A percentile compares a stretch with the other conserved stretches of the same genome.
Conservation (phyloP, 129 eudicot genomes). For the Helianthus tuberosus region DNA sequence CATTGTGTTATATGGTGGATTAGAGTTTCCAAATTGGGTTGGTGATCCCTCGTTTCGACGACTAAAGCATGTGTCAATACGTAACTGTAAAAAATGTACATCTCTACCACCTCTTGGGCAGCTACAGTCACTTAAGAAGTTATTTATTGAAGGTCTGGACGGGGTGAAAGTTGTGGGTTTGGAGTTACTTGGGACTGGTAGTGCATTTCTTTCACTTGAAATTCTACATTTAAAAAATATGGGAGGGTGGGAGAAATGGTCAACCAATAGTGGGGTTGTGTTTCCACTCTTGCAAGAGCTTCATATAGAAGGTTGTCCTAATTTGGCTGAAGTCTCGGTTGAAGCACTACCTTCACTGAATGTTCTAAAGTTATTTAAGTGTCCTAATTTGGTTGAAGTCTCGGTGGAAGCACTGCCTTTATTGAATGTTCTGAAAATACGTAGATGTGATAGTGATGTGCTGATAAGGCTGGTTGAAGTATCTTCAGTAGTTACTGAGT, state of each 20-base stretch:
- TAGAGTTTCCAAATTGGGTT: too few species aligned
- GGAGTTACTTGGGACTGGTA: too few species aligned
- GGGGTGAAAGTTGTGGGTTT: too few species aligned
- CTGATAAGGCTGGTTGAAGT: background rate
- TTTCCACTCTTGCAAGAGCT: constrained; percentile 7
- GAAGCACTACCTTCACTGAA: background rate
- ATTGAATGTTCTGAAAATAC: background rate
- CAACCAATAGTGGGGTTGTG: background rate
- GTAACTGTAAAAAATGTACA: too few species aligned
- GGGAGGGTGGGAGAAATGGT: background rate
- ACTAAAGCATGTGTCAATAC: too few species aligned
- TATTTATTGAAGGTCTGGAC: too few species aligned
- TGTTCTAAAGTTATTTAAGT: background rate
- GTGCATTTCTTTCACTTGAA: too few species aligned
- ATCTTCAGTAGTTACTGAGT: background rate
- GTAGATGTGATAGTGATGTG: background rate
- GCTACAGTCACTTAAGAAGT: too few species aligned
- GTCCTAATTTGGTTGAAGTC: background rate
- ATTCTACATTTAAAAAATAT: background rate
- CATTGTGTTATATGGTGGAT: too few species aligned
- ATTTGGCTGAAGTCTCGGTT: background rate
- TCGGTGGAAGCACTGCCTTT: background rate
- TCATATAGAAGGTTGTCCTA: background rate
- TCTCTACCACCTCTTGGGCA: too few species aligned
- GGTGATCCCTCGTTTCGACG: too few species aligned